Evolutionary conservation across 208 protist genomes (phyloP).

Genomic region (Leishmania arabica): DNA sequence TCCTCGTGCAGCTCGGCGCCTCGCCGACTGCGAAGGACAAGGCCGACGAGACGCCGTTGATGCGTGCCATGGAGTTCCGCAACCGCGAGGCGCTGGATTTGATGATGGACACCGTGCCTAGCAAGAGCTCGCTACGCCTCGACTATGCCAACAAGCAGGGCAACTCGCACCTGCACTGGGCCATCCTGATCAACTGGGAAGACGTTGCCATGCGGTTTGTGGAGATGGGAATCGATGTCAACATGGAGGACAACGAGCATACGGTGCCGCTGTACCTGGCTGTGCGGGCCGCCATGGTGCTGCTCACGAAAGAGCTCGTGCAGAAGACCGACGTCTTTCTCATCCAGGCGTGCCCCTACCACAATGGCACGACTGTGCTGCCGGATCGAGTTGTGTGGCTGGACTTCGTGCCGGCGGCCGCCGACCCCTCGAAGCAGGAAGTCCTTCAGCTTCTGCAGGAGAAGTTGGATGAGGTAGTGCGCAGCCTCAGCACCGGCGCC

Average conservation of each 20-base stretch:
- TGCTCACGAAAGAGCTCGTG: slow-evolving; percentile 49
- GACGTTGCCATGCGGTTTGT: slow-evolving; percentile 64
- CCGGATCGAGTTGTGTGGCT: slow-evolving; percentile 81
- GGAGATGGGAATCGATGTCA: slow-evolving; percentile 58
- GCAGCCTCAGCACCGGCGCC: slow-evolving; percentile 21
- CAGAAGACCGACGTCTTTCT: slow-evolving; percentile 62
- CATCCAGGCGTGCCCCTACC: slow-evolving; percentile 79
- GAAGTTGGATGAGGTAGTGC: slow-evolving; percentile 56
- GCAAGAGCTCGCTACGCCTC: slow-evolving; percentile 44
- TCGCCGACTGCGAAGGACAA: slow-evolving; percentile 77
- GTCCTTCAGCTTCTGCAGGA: slow-evolving; percentile 63
- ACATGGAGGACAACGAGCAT: slow-evolving; percentile 75
- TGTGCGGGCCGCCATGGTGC: slow-evolving; percentile 61
- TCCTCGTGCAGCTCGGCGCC: slow-evolving; percentile 67
- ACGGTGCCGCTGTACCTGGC: slow-evolving; percentile 63
- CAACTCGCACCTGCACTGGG: slow-evolving; percentile 71
- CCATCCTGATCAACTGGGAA: slow-evolving; percentile 67
- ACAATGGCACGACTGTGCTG: slow-evolving; percentile 77
- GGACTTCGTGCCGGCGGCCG: slow-evolving; percentile 37
- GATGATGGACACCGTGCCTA: slow-evolving; percentile 50
- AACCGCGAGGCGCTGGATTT: slow-evolving; percentile 53
- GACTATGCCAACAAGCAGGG: slow-evolving; percentile 67
- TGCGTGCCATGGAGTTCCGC: slow-evolving; percentile 80
- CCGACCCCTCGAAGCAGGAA: slow-evolving; percentile 36
- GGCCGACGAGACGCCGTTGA: slow-evolving; percentile 71